Evolutionary conservation across 495 filamentous ascomycete genomes (phyloP).

Genomic region (Aspergillus indologenus): DNA sequence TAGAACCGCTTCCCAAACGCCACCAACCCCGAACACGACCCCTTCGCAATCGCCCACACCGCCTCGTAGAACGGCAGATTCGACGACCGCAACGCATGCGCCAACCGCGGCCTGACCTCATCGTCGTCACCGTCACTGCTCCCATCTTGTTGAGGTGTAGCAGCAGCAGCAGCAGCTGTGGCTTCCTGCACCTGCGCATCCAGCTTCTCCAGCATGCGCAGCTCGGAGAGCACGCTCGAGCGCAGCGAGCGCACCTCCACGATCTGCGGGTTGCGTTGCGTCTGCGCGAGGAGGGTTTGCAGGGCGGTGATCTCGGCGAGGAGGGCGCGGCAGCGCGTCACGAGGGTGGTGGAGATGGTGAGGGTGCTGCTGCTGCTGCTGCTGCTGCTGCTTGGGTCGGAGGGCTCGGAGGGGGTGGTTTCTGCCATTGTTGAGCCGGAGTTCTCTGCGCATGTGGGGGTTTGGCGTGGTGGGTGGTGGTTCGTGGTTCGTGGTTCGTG

Average conservation of each 20-base stretch:
- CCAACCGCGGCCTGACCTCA: slow-evolving; percentile 23
- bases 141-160: not conserved
- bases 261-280: slow-evolving; percentile 46
- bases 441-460: too few relatives aligned
- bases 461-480: too few relatives aligned
- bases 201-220: slow-evolving; percentile 50
- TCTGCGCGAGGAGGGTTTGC: slow-evolving; percentile 39
- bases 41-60: slow-evolving; percentile 53
- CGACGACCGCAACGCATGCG: slow-evolving; percentile 52
- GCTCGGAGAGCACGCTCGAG: slow-evolving; percentile 45
- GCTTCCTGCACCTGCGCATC: slow-evolving; percentile 23
- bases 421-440: too few relatives aligned
- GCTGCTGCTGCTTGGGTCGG: not conserved
- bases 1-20: slow-evolving; percentile 54
- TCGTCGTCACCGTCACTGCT: slow-evolving; percentile 8
- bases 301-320: slow-evolving; percentile 49
- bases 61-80: slow-evolving; percentile 57
- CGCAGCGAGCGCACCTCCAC: slow-evolving; percentile 53
- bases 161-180: slow-evolving; percentile 7
- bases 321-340: slow-evolving; percentile 41
- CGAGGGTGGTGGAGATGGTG: slow-evolving; percentile 27
- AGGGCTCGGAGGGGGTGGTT: too few relatives aligned
- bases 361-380: slow-evolving; percentile 10
- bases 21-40: slow-evolving; percentile 45
- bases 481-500: too few relatives aligned